Base-by-base conservation (phyloP, 2,329 filamentous ascomycete genomes). In the Amauroascus niger region DNA sequence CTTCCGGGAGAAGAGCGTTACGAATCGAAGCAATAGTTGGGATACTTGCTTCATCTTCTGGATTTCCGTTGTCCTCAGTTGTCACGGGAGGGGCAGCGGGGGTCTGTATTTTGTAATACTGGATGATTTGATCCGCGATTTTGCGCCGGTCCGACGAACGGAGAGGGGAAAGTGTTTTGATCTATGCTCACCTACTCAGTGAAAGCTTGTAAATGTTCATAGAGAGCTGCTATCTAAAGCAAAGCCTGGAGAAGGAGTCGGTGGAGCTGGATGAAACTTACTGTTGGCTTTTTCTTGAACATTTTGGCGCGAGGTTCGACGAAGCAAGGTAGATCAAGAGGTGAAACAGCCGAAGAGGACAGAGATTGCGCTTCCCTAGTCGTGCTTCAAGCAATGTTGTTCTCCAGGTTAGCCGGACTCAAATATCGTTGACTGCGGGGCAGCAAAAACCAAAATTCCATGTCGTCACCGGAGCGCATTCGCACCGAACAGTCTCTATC, bases 61-160 rank as follows among this genome's bases (percentile, higher is more conserved):
- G 63, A 35, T 69, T 63, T 32, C 66, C 60, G 45, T 63, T 64
- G 39, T 61, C 64, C 57, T 59, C 63, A 52, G 62, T 55, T 49
- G 66, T 62, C 28, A 66, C 55, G 16, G 65, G 53, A 41, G 67
- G 60, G 11, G 61, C 62, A 20, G 66, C 60, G 6, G 76, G 74
- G 0, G 79, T 62, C 37, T 73, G 63, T 56, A 83, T 74, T 33
- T 73, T 68, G 62, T 82, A 83, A 60, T 82, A 78, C 58, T 74
- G 67, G 62, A 86, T 84, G 61, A 86, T 83, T 59, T 82, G 76
- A 62, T 85, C 81, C 48, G 82, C 82, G 33, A 82, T 79, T 61
- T 79, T 82, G 55, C 83, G 76, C 55, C 83, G 77, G 62, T 86
- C 83, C 1, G 82, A 85, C 4, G 82, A 84, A 52, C 83, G 78